Conservation (phyloP, 768 basidiomycete species). For the Collybia nuda region DNA sequence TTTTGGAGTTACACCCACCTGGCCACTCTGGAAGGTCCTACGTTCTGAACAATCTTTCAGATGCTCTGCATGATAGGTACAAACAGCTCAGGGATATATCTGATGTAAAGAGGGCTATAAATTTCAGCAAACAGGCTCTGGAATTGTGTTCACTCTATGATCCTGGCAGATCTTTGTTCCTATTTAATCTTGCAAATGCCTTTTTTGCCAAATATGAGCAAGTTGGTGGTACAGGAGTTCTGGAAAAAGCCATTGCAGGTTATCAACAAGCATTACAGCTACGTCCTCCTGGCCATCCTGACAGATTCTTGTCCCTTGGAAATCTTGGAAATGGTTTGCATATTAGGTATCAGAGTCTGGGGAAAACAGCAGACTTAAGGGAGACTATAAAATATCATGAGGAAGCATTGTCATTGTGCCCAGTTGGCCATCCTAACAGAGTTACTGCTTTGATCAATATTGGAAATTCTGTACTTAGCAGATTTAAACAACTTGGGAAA, state of each 20-base stretch:
- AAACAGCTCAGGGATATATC: too few species aligned
- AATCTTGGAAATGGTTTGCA: background rate
- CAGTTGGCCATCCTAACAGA: constrained; percentile 15
- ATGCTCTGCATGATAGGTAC: background rate
- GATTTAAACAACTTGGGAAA: constrained; percentile 19
- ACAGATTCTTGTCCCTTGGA: background rate
- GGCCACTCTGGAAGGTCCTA: background rate
- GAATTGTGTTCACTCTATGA: too few species aligned
- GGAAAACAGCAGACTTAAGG: constrained; percentile 1
- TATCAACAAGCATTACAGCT: background rate
- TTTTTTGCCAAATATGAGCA: background rate
- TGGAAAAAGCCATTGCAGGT: background rate
- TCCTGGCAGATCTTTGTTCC: background rate
- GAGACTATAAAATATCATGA: constrained; percentile 4
- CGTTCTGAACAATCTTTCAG: background rate
- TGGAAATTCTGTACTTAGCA: constrained; percentile 22
- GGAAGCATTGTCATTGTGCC: constrained; percentile 7
- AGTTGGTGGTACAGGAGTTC: background rate
- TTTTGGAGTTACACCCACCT: background rate
- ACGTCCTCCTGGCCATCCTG: background rate
- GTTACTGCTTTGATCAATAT: constrained; percentile 20
- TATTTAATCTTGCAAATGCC: background rate
- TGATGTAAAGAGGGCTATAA: too few species aligned
- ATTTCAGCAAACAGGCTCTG: too few species aligned
- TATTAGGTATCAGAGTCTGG: constrained; percentile 2